These are phyloP conservation scores for Pichia sp. DNA, from an alignment of 1,139 yeast genomes.

Conservation along the genomic window DNA sequence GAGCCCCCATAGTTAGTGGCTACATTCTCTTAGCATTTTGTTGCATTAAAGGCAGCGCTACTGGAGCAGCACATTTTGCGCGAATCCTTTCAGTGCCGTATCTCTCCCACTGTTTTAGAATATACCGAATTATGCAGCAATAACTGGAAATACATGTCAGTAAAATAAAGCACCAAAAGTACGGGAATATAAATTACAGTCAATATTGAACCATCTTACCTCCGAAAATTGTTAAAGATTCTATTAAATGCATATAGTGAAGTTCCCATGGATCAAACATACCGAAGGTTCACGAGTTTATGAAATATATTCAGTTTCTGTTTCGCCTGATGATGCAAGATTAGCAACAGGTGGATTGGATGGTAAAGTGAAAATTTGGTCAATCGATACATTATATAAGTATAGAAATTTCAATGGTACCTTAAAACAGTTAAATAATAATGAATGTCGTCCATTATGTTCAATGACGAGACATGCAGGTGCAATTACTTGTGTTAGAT, in stretches of 20 bases:
- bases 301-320: slow-evolving; percentile 79
- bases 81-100: too few species aligned
- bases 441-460: slow-evolving; percentile 53
- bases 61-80: too few species aligned
- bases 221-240: background rate
- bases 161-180: too few species aligned
- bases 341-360: slow-evolving; percentile 94
- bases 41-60: too few species aligned
- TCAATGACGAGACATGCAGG: slow-evolving; percentile 81
- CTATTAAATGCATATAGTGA: slow-evolving; percentile 56
- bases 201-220: background rate
- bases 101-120: too few species aligned
- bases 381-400: slow-evolving; percentile 48
- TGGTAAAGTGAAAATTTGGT: slow-evolving; percentile 91
- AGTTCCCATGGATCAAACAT: slow-evolving; percentile 73
- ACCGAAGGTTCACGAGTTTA: slow-evolving; percentile 70
- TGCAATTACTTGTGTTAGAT: slow-evolving; percentile 87
- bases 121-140: too few species aligned
- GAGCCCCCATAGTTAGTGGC: too few species aligned
- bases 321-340: slow-evolving; percentile 74
- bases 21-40: too few species aligned
- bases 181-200: too few species aligned
- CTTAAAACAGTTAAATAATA: slow-evolving; percentile 25
- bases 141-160: too few species aligned
- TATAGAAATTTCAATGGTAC: slow-evolving; percentile 22